Evolutionary conservation across 805 yeast genomes (phyloP).

Genomic region (Hanseniaspora hatyaiensis): DNA sequence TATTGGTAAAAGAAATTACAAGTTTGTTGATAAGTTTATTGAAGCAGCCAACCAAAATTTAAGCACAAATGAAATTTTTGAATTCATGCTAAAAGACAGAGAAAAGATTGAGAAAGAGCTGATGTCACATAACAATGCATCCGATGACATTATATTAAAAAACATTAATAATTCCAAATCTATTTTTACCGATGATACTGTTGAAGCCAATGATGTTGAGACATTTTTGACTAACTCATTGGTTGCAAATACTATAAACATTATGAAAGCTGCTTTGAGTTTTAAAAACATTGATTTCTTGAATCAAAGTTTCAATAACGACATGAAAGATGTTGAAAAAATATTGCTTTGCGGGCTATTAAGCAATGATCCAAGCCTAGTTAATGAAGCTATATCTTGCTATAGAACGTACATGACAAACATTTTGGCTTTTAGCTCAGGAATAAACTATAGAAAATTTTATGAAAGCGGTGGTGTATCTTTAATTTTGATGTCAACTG

Average conservation of each 20-base stretch:
- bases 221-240: neutral
- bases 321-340: constrained; percentile 6
- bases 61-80: neutral
- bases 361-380: constrained; percentile 22
- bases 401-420: constrained; percentile 30
- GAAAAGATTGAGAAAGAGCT: neutral
- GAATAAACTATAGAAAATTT: constrained; percentile 25
- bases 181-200: neutral
- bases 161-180: too few species aligned
- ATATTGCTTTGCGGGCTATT: constrained; percentile 28
- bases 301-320: neutral
- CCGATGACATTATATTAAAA: neutral
- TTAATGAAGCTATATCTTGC: constrained; percentile 28
- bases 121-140: neutral
- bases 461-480: constrained; percentile 29
- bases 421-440: constrained; percentile 26
- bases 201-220: neutral
- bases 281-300: neutral
- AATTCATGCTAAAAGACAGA: neutral
- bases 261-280: neutral
- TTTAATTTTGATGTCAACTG: constrained; percentile 31
- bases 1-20: constrained; percentile 2
- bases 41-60: neutral
- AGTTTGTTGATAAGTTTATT: neutral
- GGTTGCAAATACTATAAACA: neutral